Base-by-base conservation (phyloP, 106 monocot species). In the Vanilla planifolia region DNA sequence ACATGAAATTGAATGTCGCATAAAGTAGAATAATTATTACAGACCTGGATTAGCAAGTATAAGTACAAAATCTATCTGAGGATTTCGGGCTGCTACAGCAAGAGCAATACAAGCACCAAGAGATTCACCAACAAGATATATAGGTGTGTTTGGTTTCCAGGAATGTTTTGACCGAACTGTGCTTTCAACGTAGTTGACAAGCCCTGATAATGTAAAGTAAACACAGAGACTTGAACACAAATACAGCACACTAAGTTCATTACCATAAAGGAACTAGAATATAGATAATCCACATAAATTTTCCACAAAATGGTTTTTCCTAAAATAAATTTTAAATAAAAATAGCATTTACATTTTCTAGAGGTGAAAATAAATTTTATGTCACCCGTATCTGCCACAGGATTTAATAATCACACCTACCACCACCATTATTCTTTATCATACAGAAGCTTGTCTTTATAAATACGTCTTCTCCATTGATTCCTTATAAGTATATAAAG, bases 61-160 rank as follows among this genome's bases (percentile, higher is more conserved):
- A 16, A 94, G 55, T 67, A 94, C 42, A 65, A 94, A 61, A 56
- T 94, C 93, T 29, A 76, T 60, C 63, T 77, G 55, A 33, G 82
- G 89, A 63, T 89, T 94, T 15, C 82, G 77, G 34, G 89, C 82
- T 51, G 76, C 85, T 27, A 94, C 72, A 61, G 89, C 71, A 58
- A 85, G 77, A 61, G 89, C 93, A 67, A 94, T 47, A 35, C 89
- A 94, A 33, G 82, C 85, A 48, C 93, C 93, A 51, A 94, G 47
- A 40, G 82, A 85, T 61, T 94, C 93, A 35, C 93, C 93, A 51
- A 88, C 67, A 42, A 94, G 65, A 85, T 94, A 94, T 42, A 94
- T 77, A 35, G 93, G 89, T 27, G 56, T 85, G 32, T 60, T 61
- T 59, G 55, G 59, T 47, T 37, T 67, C 46, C 20, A 62, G 23